These are phyloP conservation scores for Scopulariopsis brevicaulis DNA, from an alignment of 2,329 filamentous ascomycete genomes.

Conservation along the genomic window DNA sequence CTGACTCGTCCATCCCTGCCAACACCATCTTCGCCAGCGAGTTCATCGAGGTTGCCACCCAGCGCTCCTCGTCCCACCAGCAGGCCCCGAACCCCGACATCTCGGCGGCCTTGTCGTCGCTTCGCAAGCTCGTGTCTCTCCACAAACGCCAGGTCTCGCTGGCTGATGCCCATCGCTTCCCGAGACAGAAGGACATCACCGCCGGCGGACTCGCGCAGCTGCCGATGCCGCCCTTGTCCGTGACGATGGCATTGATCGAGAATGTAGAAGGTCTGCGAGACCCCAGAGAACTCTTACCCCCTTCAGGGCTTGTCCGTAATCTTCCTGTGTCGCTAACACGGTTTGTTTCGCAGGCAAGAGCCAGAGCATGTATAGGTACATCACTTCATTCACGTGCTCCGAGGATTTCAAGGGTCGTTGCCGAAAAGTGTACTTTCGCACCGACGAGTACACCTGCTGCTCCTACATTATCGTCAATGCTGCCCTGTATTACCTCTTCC, in stretches of 20 bases:
- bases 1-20: slow-evolving; percentile 34
- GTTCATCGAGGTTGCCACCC: slow-evolving; percentile 41
- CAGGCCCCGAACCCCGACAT: slow-evolving; percentile 32
- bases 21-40: slow-evolving; percentile 43
- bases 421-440: slow-evolving; percentile 33
- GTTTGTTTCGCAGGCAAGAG: slow-evolving; percentile 22
- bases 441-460: not conserved
- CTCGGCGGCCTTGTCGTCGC: slow-evolving; percentile 35
- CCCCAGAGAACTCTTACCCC: not conserved
- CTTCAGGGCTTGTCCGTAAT: not conserved
- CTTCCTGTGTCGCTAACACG: slow-evolving; percentile 3
- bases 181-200: slow-evolving; percentile 31
- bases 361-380: slow-evolving; percentile 35
- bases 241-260: slow-evolving; percentile 34
- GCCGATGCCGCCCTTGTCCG: slow-evolving; percentile 39
- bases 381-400: slow-evolving; percentile 36
- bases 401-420: slow-evolving; percentile 38
- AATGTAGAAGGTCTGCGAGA: slow-evolving; percentile 28
- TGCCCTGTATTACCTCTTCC: slow-evolving; percentile 36
- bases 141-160: slow-evolving; percentile 29
- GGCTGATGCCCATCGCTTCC: slow-evolving; percentile 29
- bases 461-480: slow-evolving; percentile 38
- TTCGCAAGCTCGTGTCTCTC: slow-evolving; percentile 40
- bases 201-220: slow-evolving; percentile 35
- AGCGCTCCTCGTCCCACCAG: slow-evolving; percentile 31